phyloP scores from a whole-genome alignment of 257 asterid genomes.

The Ilex asprella region DNA sequence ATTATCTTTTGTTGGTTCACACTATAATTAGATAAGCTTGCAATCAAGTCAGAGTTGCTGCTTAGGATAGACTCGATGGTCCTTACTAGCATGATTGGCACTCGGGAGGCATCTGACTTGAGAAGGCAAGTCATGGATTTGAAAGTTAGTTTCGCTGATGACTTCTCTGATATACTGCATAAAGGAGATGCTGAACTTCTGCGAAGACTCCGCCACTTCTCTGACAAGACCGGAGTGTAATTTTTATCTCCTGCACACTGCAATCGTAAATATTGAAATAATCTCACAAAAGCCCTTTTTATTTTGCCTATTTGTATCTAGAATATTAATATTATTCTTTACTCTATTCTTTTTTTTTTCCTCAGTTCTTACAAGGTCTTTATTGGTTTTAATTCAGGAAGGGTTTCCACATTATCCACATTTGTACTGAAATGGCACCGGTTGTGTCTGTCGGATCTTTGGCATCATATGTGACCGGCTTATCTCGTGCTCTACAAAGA shows the following conservation, averaged over 20 bases:
- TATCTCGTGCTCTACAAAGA: slow-evolving; percentile 66
- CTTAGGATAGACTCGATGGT: slow-evolving; percentile 79
- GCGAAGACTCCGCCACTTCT: slow-evolving; percentile 49
- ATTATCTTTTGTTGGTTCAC: not conserved
- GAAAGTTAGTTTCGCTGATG: slow-evolving; percentile 39
- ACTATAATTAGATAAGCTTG: slow-evolving; percentile 37
- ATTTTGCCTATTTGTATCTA: slow-evolving; percentile 3
- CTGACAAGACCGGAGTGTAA: slow-evolving; percentile 39
- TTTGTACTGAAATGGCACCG: slow-evolving; percentile 88
- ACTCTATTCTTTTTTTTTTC: slow-evolving; percentile 2
- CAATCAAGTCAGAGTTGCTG: slow-evolving; percentile 55
- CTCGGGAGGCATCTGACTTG: slow-evolving; percentile 59
- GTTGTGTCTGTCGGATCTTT: slow-evolving; percentile 66
- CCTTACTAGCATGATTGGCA: slow-evolving; percentile 51
- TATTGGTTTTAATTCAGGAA: slow-evolving; percentile 36
- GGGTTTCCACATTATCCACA: slow-evolving; percentile 64
- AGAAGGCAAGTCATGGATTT: slow-evolving; percentile 59
- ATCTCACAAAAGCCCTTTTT: not conserved
- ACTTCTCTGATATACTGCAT: slow-evolving; percentile 26
- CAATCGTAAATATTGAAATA: too few species aligned
- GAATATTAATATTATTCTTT: slow-evolving; percentile 5
- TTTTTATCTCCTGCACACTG: slow-evolving; percentile 16
- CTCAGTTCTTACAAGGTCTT: not conserved
- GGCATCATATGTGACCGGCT: slow-evolving; percentile 65
- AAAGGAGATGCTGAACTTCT: slow-evolving; percentile 57